A percentile compares a stretch with the other conserved stretches of the same genome.
These are phyloP conservation scores for Pyricularia pennisetigena DNA, from an alignment of 2,329 filamentous ascomycete genomes.

Conservation along the genomic window DNA sequence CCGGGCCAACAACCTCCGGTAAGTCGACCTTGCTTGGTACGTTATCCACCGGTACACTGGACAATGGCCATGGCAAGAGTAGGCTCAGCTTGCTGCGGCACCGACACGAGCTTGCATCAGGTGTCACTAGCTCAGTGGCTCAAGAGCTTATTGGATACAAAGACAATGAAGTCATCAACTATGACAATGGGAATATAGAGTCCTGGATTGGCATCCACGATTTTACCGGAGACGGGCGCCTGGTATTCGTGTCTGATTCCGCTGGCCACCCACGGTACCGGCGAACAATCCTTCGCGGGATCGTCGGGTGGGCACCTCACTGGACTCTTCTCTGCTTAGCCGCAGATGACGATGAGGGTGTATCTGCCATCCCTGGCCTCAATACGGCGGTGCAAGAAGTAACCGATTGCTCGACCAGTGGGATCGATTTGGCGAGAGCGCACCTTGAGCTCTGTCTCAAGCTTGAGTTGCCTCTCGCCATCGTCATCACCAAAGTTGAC, in stretches of 20 bases:
- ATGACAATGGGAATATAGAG: constrained; percentile 74
- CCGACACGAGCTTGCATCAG: constrained; percentile 83
- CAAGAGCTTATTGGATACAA: constrained; percentile 88
- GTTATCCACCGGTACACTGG: constrained; percentile 74
- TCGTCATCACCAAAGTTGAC: constrained; percentile 88
- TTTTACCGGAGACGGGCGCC: constrained; percentile 57
- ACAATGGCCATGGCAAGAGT: constrained; percentile 88
- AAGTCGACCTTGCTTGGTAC: constrained; percentile 89
- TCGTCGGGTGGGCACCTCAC: constrained; percentile 94
- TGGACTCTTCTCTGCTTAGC: constrained; percentile 86
- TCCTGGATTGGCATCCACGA: constrained; percentile 94
- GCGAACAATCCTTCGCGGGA: constrained; percentile 75
- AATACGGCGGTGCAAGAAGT: not conserved
- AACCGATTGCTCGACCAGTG: constrained; percentile 22
- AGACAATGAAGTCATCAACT: constrained; percentile 59
- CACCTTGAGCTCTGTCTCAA: constrained; percentile 81
- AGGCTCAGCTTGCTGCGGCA: constrained; percentile 83
- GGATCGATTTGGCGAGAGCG: constrained; percentile 64
- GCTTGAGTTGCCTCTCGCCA: constrained; percentile 63
- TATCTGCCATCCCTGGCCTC: not conserved
- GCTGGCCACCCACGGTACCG: constrained; percentile 85
- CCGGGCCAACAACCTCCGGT: constrained; percentile 80
- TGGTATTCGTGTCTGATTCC: constrained; percentile 87
- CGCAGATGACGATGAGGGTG: constrained; percentile 47
- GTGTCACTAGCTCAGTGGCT: constrained; percentile 87